Conservation (phyloP, 345 rosid genomes). For the Reutealis trisperma region DNA sequence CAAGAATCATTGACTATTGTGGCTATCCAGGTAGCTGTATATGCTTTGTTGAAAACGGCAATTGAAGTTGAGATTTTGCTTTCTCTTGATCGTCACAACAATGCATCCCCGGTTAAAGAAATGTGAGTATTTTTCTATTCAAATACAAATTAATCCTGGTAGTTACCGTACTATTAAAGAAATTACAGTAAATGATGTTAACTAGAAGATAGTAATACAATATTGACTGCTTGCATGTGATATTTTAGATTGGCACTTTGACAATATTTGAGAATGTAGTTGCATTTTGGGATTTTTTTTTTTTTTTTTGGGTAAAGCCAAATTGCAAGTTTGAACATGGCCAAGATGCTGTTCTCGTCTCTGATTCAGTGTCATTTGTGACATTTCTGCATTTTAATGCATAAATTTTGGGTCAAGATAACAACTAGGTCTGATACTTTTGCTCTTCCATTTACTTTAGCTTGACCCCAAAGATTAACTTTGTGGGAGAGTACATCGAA, state of each 20-base stretch:
- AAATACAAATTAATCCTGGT: background rate
- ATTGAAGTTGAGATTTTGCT: slow-evolving; percentile 68
- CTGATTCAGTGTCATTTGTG: background rate
- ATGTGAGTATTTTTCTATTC: slow-evolving; percentile 41
- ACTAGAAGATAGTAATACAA: background rate
- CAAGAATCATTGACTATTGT: slow-evolving; percentile 31
- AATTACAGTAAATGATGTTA: background rate
- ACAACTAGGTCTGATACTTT: slow-evolving; percentile 15
- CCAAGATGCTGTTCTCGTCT: background rate
- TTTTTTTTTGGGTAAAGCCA: background rate
- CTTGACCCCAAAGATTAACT: slow-evolving; percentile 44
- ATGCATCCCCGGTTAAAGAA: slow-evolving; percentile 47
- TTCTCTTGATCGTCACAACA: slow-evolving; percentile 53
- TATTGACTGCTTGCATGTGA: background rate
- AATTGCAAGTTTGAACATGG: background rate
- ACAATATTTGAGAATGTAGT: background rate
- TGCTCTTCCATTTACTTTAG: slow-evolving; percentile 35
- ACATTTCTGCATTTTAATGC: background rate
- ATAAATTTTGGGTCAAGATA: background rate
- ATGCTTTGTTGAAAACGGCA: slow-evolving; percentile 54
- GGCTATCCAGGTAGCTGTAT: slow-evolving; percentile 61
- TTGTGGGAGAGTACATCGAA: slow-evolving; percentile 47
- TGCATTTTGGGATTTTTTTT: background rate
- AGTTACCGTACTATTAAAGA: background rate
- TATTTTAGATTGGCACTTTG: background rate